Evolutionary conservation across 2,329 filamentous ascomycete genomes (phyloP), one percentile per base, ranked within the genome.

Genomic region (Apiospora malaysiana): DNA sequence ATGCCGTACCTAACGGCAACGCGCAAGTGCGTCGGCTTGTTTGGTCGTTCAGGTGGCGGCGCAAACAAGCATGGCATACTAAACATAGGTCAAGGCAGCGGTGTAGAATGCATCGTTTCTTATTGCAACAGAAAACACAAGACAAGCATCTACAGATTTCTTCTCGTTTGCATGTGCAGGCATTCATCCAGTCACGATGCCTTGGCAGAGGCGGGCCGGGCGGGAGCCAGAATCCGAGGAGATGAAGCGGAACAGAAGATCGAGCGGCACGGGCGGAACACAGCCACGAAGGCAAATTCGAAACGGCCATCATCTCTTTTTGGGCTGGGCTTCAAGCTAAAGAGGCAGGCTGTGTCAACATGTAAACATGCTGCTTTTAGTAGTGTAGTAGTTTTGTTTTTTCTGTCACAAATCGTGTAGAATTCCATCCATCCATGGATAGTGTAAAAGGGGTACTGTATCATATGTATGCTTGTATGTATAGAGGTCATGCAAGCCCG

Each of bases 271-370:
- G 56, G 25, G 49, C 49, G 56, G 56, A 16, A 37, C 56, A 40
- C 56, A 63, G 56, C 56, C 56, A 63, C 56, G 40, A 40, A 14
- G 18, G 56, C 56, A 32, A 63, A 40, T 63, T 32, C 56, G 56
- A 63, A 63, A 63, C 56, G 56, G 56, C 56, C 32, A n/a, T 40
- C 56, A 40, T 63, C 56, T 40, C 56, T 63, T 40, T 63, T 63
- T 59, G n/a, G n/a, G 56, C 32, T 40, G 56, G 56, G 51, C 27
- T 59, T 59, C 51, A 32, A 7, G 16, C 18, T 21, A 21, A 37
- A 32, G 40, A 63, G 2, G 56, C 32, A 3, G 56, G 9, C 56
- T 40, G 56, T 40, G 4, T 21, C 21, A 16, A 9, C 10, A 42
- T 9, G 2, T 42, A 32, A 3, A 3, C 6, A 6, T 42, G 40